Conservation (phyloP, 2,329 filamentous ascomycete species). For the Niveomyces coronatus region DNA sequence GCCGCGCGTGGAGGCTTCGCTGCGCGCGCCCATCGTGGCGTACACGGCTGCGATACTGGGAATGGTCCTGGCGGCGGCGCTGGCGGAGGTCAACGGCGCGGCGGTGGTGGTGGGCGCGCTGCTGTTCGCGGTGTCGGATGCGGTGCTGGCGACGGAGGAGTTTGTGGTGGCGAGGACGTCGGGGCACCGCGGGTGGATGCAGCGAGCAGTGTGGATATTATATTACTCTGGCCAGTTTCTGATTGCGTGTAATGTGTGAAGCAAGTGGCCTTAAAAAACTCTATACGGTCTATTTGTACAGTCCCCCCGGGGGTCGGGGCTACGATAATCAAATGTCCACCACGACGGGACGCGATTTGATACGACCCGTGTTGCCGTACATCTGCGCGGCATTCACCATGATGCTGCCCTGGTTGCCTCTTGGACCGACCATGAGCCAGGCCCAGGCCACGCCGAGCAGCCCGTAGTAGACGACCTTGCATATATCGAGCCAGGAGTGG, state of each 20-base stretch:
- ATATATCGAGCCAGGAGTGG: constrained; percentile 35
- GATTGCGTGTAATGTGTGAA: constrained; percentile 15
- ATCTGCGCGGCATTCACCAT: constrained; percentile 50
- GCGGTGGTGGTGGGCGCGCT: constrained; percentile 19
- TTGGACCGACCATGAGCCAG: constrained; percentile 44
- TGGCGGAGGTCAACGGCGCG: constrained; percentile 17
- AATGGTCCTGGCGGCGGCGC: constrained; percentile 21
- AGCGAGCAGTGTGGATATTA: constrained; percentile 24
- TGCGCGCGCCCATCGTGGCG: constrained; percentile 20
- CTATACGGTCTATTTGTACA: too few relatives aligned
- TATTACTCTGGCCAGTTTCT: constrained; percentile 26
- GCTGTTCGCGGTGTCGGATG: constrained; percentile 24
- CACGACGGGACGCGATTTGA: constrained; percentile 30
- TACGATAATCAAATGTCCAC: constrained; percentile 20
- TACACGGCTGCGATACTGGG: constrained; percentile 22
- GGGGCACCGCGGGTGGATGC: constrained; percentile 19
- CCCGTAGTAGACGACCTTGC: constrained; percentile 34
- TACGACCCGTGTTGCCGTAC: constrained; percentile 39
- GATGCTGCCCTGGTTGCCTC: constrained; percentile 37
- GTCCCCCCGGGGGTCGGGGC: background rate
- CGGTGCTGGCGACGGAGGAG: constrained; percentile 21
- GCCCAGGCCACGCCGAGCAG: constrained; percentile 41
- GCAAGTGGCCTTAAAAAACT: background rate
- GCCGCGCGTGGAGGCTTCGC: constrained; percentile 14
- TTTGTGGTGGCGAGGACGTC: constrained; percentile 20